phyloP scores from a whole-genome alignment of 169 alveolate species.

The Plasmodium fragile region DNA sequence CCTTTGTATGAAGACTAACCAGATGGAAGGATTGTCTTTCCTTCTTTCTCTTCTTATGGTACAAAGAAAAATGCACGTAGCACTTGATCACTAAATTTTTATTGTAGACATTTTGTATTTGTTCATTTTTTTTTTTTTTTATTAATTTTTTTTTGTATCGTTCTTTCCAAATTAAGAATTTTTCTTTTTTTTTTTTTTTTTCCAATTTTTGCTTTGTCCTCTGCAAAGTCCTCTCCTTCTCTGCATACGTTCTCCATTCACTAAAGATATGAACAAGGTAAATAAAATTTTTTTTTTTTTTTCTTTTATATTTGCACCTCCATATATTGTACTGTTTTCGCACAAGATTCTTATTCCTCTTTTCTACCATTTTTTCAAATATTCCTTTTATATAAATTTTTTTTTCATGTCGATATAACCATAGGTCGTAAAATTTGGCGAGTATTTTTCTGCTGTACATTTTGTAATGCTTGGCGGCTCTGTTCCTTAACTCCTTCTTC shows the following conservation, averaged over 20 bases:
- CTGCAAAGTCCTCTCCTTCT: neutral
- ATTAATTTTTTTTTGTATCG: neutral
- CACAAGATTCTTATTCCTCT: neutral
- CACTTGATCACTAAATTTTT: slow-evolving; percentile 48
- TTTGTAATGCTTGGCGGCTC: neutral
- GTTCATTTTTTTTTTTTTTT: slow-evolving; percentile 30
- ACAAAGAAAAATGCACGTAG: slow-evolving; percentile 46
- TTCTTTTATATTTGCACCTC: slow-evolving; percentile 42
- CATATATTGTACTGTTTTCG: neutral
- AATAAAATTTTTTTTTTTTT: slow-evolving; percentile 44
- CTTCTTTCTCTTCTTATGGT: slow-evolving; percentile 27
- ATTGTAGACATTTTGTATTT: slow-evolving; percentile 51
- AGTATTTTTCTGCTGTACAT: neutral
- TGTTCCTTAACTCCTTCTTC: slow-evolving; percentile 5
- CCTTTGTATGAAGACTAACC: neutral
- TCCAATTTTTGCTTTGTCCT: neutral
- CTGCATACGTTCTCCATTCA: slow-evolving; percentile 52
- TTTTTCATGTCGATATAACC: slow-evolving; percentile 39
- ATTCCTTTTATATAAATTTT: slow-evolving; percentile 10
- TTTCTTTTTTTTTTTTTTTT: slow-evolving; percentile 21
- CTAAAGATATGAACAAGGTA: slow-evolving; percentile 45
- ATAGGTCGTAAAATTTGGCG: slow-evolving; percentile 19
- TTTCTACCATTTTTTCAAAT: neutral
- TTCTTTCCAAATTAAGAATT: slow-evolving; percentile 24
- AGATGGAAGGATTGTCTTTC: neutral